Evolutionary conservation across 2,329 filamentous ascomycete species (phyloP), one percentile per base, ranked within the genome.

Genomic region (Akanthomyces lecanii): DNA sequence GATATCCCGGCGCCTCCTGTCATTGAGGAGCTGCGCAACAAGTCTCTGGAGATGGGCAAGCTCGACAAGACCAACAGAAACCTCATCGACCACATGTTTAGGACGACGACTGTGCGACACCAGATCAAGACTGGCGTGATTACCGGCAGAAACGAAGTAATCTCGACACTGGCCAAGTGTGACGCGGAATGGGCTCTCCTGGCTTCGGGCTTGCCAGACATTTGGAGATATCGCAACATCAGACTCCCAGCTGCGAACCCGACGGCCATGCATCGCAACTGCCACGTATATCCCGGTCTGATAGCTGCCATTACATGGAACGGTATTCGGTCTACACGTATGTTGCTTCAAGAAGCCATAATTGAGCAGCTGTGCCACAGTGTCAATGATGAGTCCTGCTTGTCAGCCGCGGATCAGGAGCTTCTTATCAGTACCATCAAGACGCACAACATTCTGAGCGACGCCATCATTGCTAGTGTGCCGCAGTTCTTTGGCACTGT

Each of bases 401-500:
- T 60, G 64, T 74, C 61, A 14, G 74, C 69, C 68, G 65, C 68
- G 66, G 65, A 77, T 25, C 74, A 73, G 36, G 69, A 74, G 56
- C 72, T 72, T 33, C 69, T 77, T 21, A 74, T 77, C 23, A 77
- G 72, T 63, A 71, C 73, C 4, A 75, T 76, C 61, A 70, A 69
- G 40, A 65, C 77, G 61, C 71, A 82, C 36, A 71, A 75, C 57
- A 72, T 72, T 56, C 71, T 82, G 30, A 72, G 76, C 59, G 71
- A 76, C 50, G 76, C 76, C 33, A 76, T 82, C 53, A 71, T 78
- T 47, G 78, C 79, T 51, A 81, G 76, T 58, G 75, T 82, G 2
- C 81, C 81, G 0, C 80, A 82, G 66, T 77, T 82, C 66, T 78
- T 82, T 50, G 80, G 79, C 38, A 71, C 81, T n/a, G 73, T 82